phyloP scores from a whole-genome alignment of 257 asterid genomes.

The Verbena officinalis region DNA sequence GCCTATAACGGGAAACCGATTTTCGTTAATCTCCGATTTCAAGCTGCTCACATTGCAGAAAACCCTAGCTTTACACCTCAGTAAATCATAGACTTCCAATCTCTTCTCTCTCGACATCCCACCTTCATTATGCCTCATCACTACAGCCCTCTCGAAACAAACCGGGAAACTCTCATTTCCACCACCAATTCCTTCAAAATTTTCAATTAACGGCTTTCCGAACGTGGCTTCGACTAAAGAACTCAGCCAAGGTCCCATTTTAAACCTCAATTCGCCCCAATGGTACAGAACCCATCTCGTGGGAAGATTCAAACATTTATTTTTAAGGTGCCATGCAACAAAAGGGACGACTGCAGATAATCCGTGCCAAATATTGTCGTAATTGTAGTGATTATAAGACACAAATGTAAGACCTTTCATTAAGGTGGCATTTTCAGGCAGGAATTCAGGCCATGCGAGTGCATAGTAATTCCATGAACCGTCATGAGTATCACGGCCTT shows the following conservation, averaged over 20 bases:
- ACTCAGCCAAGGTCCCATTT: slow-evolving; percentile 66
- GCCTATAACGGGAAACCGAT: slow-evolving; percentile 39
- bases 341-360: slow-evolving; percentile 64
- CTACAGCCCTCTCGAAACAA: slow-evolving; percentile 68
- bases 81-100: slow-evolving; percentile 56
- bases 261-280: slow-evolving; percentile 69
- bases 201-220: slow-evolving; percentile 44
- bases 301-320: slow-evolving; percentile 39
- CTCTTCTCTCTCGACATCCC: slow-evolving; percentile 74
- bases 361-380: slow-evolving; percentile 82
- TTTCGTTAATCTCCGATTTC: background rate
- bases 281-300: slow-evolving; percentile 67
- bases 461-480: slow-evolving; percentile 77
- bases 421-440: slow-evolving; percentile 57
- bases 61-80: slow-evolving; percentile 68
- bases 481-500: slow-evolving; percentile 62
- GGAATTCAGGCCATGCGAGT: slow-evolving; percentile 59
- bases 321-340: slow-evolving; percentile 59
- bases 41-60: slow-evolving; percentile 52
- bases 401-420: slow-evolving; percentile 61
- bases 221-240: slow-evolving; percentile 58
- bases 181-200: slow-evolving; percentile 13
- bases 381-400: slow-evolving; percentile 70
- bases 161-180: slow-evolving; percentile 4
- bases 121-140: slow-evolving; percentile 87